Evolutionary conservation across 169 alveolate species (phyloP), one percentile per base, ranked within the genome.

Genomic region (Cardiosporidium cionae): DNA sequence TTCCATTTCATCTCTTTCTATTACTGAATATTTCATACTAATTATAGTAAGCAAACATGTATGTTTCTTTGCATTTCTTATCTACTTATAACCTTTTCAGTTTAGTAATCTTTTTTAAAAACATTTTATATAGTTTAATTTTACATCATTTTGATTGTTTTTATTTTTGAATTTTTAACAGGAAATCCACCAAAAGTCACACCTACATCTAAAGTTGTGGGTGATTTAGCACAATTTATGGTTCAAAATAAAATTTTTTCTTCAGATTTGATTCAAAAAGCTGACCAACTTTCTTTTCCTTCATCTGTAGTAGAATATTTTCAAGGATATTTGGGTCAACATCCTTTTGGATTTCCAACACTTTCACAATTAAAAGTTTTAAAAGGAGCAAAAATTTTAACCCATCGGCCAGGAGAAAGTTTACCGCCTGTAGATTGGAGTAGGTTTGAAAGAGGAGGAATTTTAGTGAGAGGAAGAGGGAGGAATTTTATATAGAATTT

Each of bases 261-360:
- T 7, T 53, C 31, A n/a, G 23, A 29, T 28, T 36, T 70, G 2
- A 23, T 44, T 6, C 58, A 23, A 6, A 1, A 36, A 2, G 76
- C 76, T 0, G 76, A 52, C n/a, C 25, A 1, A 1, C 76, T 70
- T 16, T 44, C 68, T 27, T 70, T 70, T 22, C 76, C 76, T 6
- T 7, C 27, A 1, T 44, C 68, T 6, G 76, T 70, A 6, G 68
- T 70, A 6, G 68, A 70, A 58, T 70, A 5, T 34, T 44, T 70
- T 31, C 76, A 70, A 34, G 76, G 76, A 2, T n/a, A 9, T 25
- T 31, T 70, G 54, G 76, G 76, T n/a, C 76, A 70, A 33, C 76
- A 67, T 16, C 76, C 76, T 3, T 70, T 70, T 68, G 76, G 76
- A 34, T 70, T 70, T 22, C 76, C 76, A n/a, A 68, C 52, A 68